Evolutionary conservation across 2,329 filamentous ascomycete species (phyloP).

Genomic region (Aspergillus luchuensis): DNA sequence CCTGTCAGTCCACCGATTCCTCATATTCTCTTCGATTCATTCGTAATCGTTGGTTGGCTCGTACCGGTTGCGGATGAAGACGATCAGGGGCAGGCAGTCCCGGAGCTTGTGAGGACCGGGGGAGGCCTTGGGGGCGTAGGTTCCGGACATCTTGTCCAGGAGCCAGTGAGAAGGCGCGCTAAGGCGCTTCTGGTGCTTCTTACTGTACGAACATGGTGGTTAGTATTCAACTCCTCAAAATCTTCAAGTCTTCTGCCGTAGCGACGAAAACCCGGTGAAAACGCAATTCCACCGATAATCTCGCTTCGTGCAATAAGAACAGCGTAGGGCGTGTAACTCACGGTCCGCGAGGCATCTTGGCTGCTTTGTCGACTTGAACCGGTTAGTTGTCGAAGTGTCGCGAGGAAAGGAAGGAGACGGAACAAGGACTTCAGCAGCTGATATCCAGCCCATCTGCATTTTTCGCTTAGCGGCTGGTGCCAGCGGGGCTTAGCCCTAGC

Average conservation of each 20-base stretch:
- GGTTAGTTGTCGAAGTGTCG: constrained; percentile 43
- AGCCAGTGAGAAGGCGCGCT: constrained; percentile 99
- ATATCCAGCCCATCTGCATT: constrained; percentile 27
- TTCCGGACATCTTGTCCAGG: constrained; percentile 97
- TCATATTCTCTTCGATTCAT: background rate
- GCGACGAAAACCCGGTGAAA: background rate
- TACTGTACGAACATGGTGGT: constrained; percentile 58
- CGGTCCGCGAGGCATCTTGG: constrained; percentile 61
- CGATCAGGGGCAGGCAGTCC: constrained; percentile 97
- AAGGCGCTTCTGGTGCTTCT: constrained; percentile 99
- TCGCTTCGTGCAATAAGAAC: background rate
- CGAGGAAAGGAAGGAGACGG: constrained; percentile 27
- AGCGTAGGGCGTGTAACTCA: constrained; percentile 45
- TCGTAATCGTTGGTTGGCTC: constrained; percentile 19
- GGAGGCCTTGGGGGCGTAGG: constrained; percentile 70
- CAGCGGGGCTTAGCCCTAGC: constrained; percentile 33
- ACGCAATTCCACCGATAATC: background rate
- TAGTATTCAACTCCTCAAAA: constrained; percentile 22
- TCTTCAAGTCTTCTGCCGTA: background rate
- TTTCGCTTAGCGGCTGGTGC: constrained; percentile 38
- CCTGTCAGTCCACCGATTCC: constrained; percentile 16
- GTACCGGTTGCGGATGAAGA: constrained; percentile 84
- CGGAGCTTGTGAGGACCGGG: constrained; percentile 98
- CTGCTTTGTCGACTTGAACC: constrained; percentile 44
- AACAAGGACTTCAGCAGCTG: constrained; percentile 21